phyloP scores from a whole-genome alignment of 1,139 yeast species.

The Nadsonia starkeyi-henricii region DNA sequence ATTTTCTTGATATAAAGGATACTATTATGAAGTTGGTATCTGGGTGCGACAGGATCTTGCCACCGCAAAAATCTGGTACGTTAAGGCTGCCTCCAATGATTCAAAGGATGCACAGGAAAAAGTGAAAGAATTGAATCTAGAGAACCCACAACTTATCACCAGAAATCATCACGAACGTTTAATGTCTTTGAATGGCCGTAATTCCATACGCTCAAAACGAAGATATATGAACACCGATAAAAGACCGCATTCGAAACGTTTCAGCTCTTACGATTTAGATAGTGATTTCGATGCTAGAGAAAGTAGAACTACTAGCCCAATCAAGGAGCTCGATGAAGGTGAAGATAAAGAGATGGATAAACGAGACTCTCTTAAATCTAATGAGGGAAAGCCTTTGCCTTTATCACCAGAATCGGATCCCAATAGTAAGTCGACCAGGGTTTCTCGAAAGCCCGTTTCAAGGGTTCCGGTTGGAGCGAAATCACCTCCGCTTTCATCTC shows the following conservation, averaged over 20 bases:
- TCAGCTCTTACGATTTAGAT: not conserved
- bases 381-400: too few species aligned
- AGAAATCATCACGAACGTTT: not conserved
- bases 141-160: not conserved
- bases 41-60: constrained; percentile 17
- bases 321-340: not conserved
- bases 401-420: too few species aligned
- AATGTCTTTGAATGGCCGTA: not conserved
- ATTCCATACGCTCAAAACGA: not conserved
- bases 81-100: constrained; percentile 18
- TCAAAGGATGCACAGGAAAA: constrained; percentile 23
- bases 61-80: constrained; percentile 22
- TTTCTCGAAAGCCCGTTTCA: not conserved
- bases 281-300: not conserved
- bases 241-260: not conserved
- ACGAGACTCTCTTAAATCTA: too few species aligned
- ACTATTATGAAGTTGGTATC: constrained; percentile 29
- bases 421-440: not conserved
- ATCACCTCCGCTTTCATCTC: not conserved
- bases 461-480: not conserved
- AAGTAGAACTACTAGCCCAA: not conserved
- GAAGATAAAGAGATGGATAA: too few species aligned
- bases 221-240: not conserved
- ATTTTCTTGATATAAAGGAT: constrained; percentile 7
- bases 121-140: constrained; percentile 14